Percentiles rank a stretch among this genome's conserved stretches.
phyloP scores from a whole-genome alignment of 2,329 filamentous ascomycete genomes.

The Trichophyton mentagrophytes region DNA sequence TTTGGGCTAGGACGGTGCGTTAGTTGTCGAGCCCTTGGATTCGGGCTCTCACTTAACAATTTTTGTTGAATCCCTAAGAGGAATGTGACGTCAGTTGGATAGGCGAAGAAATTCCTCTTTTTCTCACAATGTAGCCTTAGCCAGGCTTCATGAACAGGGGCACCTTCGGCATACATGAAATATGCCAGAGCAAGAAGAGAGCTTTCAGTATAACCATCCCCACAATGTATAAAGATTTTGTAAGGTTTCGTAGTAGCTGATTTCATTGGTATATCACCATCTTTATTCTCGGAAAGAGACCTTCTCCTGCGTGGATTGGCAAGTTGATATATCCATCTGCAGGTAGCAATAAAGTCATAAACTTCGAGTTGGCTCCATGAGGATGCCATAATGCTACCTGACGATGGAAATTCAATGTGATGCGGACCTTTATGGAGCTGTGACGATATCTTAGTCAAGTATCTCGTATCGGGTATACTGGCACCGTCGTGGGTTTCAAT shows the following conservation, averaged over 20 bases:
- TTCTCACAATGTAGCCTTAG: slow-evolving; percentile 67
- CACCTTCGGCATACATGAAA: slow-evolving; percentile 78
- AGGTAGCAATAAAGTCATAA: slow-evolving; percentile 72
- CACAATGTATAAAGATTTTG: slow-evolving; percentile 81
- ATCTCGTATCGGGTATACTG: slow-evolving; percentile 56
- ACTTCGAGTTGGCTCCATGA: slow-evolving; percentile 72
- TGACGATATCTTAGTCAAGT: slow-evolving; percentile 51
- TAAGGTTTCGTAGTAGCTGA: slow-evolving; percentile 32
- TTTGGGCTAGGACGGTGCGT: slow-evolving; percentile 42
- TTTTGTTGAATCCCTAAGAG: slow-evolving; percentile 64
- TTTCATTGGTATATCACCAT: slow-evolving; percentile 46
- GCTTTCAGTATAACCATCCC: slow-evolving; percentile 91
- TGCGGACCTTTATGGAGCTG: slow-evolving; percentile 40
- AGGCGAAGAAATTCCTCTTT: slow-evolving; percentile 89
- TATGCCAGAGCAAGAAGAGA: slow-evolving; percentile 83
- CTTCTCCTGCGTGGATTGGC: slow-evolving; percentile 46
- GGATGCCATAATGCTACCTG: slow-evolving; percentile 78
- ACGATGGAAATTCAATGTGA: slow-evolving; percentile 75
- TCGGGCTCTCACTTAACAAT: slow-evolving; percentile 46
- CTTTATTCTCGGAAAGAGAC: slow-evolving; percentile 32
- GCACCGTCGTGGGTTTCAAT: slow-evolving; percentile 85
- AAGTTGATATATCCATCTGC: slow-evolving; percentile 78
- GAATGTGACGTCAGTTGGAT: slow-evolving; percentile 75
- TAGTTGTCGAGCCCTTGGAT: slow-evolving; percentile 16
- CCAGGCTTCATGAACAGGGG: slow-evolving; percentile 74